These are phyloP conservation scores for Diaporthe aspalathi DNA, from an alignment of 2,329 filamentous ascomycete species.

Conservation along the genomic window DNA sequence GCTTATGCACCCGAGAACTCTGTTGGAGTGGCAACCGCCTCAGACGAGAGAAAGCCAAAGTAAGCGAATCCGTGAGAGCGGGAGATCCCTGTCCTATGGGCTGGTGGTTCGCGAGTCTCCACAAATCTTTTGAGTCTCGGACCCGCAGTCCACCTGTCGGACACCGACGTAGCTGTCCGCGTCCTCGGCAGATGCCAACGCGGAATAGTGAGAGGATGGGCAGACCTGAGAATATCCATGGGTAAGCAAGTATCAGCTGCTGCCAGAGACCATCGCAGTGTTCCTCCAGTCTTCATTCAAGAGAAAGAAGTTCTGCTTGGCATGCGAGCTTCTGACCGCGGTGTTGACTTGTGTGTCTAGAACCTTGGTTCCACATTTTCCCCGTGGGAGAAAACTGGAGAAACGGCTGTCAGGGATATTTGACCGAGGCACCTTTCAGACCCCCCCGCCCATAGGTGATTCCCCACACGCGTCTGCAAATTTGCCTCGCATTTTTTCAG, in stretches of 20 bases:
- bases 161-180: neutral
- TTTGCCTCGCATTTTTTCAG: neutral
- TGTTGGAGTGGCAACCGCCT: neutral
- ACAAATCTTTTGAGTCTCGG: neutral
- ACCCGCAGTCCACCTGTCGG: neutral
- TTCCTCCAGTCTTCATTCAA: neutral
- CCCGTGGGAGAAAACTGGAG: constrained; percentile 31
- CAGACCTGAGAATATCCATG: neutral
- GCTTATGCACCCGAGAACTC: neutral
- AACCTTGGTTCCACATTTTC: constrained; percentile 24
- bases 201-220: neutral
- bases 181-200: neutral
- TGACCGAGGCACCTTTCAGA: constrained; percentile 12
- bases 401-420: constrained; percentile 23
- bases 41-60: neutral
- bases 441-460: neutral
- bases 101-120: neutral
- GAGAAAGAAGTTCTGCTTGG: neutral
- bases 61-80: neutral
- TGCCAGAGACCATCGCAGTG: neutral
- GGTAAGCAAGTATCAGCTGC: neutral
- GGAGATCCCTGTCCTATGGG: constrained; percentile 7
- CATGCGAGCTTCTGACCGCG: neutral
- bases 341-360: constrained; percentile 5
- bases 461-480: neutral